Base-by-base conservation (phyloP, 768 basidiomycete genomes). In the Agaricus subrufescens region DNA sequence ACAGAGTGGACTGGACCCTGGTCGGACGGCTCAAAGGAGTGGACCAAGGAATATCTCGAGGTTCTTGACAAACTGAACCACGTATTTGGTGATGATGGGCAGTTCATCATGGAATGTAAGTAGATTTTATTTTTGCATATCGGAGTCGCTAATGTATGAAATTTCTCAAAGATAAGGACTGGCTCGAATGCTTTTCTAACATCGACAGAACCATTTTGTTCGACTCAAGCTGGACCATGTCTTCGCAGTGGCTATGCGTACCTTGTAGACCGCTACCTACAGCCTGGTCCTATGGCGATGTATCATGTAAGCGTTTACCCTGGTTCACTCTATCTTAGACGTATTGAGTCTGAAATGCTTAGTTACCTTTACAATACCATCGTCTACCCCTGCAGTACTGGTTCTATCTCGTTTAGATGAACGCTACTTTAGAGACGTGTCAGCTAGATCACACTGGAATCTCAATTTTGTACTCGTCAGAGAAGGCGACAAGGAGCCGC, bases 261-360 rank as follows among this genome's bases (percentile, higher is more conserved):
- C 70, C 66, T 4, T 62, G 65, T 7, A 69, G 72, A n/a, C 71
- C 75, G 7, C 67, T 77, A 30, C 72, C 75, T 9, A 69, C 75
- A 38, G 79, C 80, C 0, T 83, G 80, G 79, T 73, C 73, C 3
- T 80, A 72, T 49, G 81, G 81, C 14, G 81, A 84, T 58, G 71
- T 84, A 8, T 75, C 79, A 9, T 83, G 81, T 82, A 57, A 42
- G 80, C 69, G 30, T 5, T 8, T 49, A 30, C 31, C 27, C 3
- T 34, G 26, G 42, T 31, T 54, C 23, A 23, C 19, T 19, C 19
- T 19, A 19, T 19, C 19, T n/a, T 11, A 49, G 27, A 23, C 40
- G 43, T 27, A 19, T 34, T n/a, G 10, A 44, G 3, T 52, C 27
- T n/a, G 31, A 49, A 10, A 50, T 38, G 37, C 49, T 3, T 38